Percentiles rank a stretch among this genome's conserved stretches.
phyloP scores from a whole-genome alignment of 2,329 filamentous ascomycete genomes.

The Beauveria bassiana region DNA sequence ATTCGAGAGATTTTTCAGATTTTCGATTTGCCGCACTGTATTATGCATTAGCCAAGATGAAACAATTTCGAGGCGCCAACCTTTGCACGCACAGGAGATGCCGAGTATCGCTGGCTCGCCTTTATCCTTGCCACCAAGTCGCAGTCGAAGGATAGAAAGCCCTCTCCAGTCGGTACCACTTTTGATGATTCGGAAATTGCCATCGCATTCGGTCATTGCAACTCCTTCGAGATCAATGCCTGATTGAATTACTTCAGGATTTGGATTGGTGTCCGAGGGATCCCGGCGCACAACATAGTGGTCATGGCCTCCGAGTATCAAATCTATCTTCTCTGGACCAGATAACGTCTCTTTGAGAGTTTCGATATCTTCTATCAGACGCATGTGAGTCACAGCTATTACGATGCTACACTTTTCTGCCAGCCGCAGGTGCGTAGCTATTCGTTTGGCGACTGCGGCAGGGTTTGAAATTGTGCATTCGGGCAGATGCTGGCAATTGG shows the following conservation, averaged over 20 bases:
- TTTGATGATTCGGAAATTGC: constrained; percentile 11
- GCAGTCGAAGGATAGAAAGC: constrained; percentile 4
- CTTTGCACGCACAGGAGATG: background rate
- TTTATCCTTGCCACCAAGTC: background rate
- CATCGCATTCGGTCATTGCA: background rate
- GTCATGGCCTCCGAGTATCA: constrained; percentile 20
- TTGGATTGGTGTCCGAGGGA: constrained; percentile 12
- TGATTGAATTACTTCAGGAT: constrained; percentile 14
- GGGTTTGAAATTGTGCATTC: constrained; percentile 14
- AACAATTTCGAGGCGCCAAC: background rate
- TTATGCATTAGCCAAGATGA: background rate
- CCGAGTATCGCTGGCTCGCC: background rate
- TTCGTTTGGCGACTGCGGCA: background rate
- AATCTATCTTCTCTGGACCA: constrained; percentile 16
- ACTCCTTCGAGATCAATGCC: background rate
- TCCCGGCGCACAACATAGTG: constrained; percentile 18
- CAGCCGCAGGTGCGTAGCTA: constrained; percentile 9
- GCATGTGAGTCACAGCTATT: constrained; percentile 20
- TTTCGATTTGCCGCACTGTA: background rate
- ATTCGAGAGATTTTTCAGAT: background rate
- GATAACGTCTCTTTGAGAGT: constrained; percentile 11
- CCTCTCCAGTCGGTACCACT: constrained; percentile 14
- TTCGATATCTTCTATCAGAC: constrained; percentile 15
- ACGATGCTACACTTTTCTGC: constrained; percentile 18
- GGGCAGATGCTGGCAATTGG: constrained; percentile 13